Base-by-base conservation (phyloP, 2,329 filamentous ascomycete genomes). In the Aspergillus sergii region DNA sequence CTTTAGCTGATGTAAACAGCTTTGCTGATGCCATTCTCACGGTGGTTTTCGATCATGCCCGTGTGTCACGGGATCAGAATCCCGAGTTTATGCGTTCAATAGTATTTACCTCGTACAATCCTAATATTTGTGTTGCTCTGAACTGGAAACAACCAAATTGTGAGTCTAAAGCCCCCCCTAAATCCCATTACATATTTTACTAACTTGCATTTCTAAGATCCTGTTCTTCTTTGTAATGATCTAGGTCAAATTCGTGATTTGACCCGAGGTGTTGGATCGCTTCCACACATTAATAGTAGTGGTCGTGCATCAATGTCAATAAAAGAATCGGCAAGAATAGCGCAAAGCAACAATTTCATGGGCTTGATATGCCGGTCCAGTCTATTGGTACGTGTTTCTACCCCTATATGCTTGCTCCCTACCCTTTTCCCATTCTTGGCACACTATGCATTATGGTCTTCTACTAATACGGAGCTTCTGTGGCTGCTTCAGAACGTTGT, bases 101-200 rank as follows among this genome's bases (percentile, higher is more conserved):
- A 58, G 92, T 97, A 12, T 97, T 99, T 76, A 96, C 92, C 71
- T 96, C 93, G 26, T 97, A 94, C 78, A 97, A 96, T 75, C 85
- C 92, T 14, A 91, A 90, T 67, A 87, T 98, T 23, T 99, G 95
- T 79, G 96, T 92, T 19, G 94, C 94, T 6, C 81, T 99, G 71
- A 99, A 99, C 79, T 99, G 95, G 95, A 99, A 99, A 78, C 95
- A 99, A 78, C 95, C 95, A 2, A 99, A 98, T 75, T 99, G 88
- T 89, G 76, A 80, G 86, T 80, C 19, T 34, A 5, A 28, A 32
- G 11, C n/a, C 11, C 54, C 21, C 16, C 8, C 12, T 30, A n/a
- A n/a, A 45, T 1, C 19, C 32, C 9, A 32, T n/a, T 34, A 30
- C 19, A 19, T 30, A 14, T 14, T 23, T 46, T 45, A 26, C 59